Percentiles rank a stretch among this genome's conserved stretches.
These are phyloP conservation scores for Jackrogersella minutella DNA, from an alignment of 495 filamentous ascomycete species.

Conservation along the genomic window DNA sequence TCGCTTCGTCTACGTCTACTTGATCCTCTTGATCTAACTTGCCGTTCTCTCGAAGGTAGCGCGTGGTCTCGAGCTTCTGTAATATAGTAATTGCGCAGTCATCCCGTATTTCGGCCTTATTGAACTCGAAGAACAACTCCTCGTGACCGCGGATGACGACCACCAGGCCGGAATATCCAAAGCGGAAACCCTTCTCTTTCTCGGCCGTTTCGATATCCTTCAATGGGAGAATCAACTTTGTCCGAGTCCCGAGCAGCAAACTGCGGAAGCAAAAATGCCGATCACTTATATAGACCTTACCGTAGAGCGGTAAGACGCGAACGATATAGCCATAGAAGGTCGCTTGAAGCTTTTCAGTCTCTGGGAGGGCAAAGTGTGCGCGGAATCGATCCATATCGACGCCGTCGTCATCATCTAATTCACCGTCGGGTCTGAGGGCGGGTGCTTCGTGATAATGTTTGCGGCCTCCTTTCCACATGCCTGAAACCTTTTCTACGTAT, in stretches of 20 bases:
- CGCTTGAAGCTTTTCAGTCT: slow-evolving; percentile 85
- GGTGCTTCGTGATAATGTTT: slow-evolving; percentile 85
- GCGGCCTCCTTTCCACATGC: slow-evolving; percentile 93
- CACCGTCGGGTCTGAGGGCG: slow-evolving; percentile 70
- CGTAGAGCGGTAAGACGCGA: slow-evolving; percentile 89
- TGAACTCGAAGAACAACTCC: slow-evolving; percentile 97
- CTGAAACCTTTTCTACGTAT: slow-evolving; percentile 95
- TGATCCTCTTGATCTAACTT: slow-evolving; percentile 73
- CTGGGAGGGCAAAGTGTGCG: slow-evolving; percentile 86
- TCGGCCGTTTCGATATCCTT: slow-evolving; percentile 93
- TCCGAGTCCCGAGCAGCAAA: slow-evolving; percentile 85
- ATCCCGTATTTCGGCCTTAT: slow-evolving; percentile 75
- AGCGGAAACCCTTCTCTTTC: slow-evolving; percentile 93
- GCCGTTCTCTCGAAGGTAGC: slow-evolving; percentile 75
- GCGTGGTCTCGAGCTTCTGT: slow-evolving; percentile 74
- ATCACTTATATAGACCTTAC: slow-evolving; percentile 94
- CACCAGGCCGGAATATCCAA: slow-evolving; percentile 91
- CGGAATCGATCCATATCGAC: slow-evolving; percentile 81
- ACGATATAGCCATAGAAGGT: slow-evolving; percentile 90
- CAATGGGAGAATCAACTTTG: slow-evolving; percentile 90
- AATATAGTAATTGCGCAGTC: slow-evolving; percentile 87
- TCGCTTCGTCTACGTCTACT: slow-evolving; percentile 77
- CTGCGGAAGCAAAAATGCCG: slow-evolving; percentile 95
- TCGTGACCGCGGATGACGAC: slow-evolving; percentile 93
- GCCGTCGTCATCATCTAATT: slow-evolving; percentile 65